Evolutionary conservation across 345 rosid genomes (phyloP), one percentile per base, ranked within the genome.

Genomic region (Carallia brachiata): DNA sequence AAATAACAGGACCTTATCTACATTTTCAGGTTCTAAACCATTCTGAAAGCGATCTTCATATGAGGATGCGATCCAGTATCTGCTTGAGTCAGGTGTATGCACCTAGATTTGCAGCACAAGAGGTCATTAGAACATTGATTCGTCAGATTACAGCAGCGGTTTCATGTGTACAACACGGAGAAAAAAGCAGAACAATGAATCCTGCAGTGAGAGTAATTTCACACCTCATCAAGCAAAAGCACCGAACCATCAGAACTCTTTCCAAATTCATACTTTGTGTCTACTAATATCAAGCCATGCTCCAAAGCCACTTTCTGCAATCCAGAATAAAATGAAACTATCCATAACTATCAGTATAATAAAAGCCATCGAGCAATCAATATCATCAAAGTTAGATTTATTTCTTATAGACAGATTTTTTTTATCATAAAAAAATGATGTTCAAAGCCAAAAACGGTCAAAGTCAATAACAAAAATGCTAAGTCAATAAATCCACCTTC

Each of bases 261-360:
- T 77, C 99, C 99, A 84, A 95, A 95, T 78, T 95, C 99, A 70
- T 95, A 95, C 75, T 95, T 92, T 63, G 99, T 95, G 82, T 95
- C 97, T 36, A 95, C 97, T 61, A 94, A 82, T 74, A 94, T 81
- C 62, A 94, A 84, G 75, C 97, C 97, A 86, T 87, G 96, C 68
- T 87, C 97, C 68, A 80, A 83, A 76, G 97, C 97, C 10, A 91
- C 82, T 4, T 52, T 73, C 98, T 94, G 85, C 79, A 79, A 65
- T 65, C 73, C 72, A 68, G 65, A 72, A 70, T 28, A 58, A 30
- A 16, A n/a, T 13, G 18, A 16, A 44, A 63, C 40, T 52, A 69
- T 55, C 40, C 63, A 60, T 30, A 44, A 1, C 55, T 37, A 54
- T 1, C 19, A 48, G 2, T 16, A 48, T 9, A 34, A 30, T n/a